Evolutionary conservation across 2,329 filamentous ascomycete genomes (phyloP).

Genomic region (Fusarium anthophilum): DNA sequence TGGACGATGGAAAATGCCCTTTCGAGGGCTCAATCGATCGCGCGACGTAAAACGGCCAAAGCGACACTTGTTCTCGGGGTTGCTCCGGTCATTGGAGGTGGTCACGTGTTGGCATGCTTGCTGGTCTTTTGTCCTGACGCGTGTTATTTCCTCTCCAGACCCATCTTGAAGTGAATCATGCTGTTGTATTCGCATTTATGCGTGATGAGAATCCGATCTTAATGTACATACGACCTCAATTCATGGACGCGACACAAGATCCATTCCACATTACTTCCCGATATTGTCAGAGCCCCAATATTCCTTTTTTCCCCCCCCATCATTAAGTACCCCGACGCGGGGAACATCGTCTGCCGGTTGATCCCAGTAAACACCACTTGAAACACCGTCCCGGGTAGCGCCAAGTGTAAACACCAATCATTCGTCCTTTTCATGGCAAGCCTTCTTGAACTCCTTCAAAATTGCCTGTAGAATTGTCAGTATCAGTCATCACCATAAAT

Average conservation of each 20-base stretch:
- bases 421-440: conserved; percentile 23
- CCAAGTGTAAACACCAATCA: not conserved
- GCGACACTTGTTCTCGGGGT: not conserved
- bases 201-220: not conserved
- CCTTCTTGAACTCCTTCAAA: conserved; percentile 36
- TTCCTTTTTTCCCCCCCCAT: not conserved
- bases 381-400: not conserved
- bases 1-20: not conserved
- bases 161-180: not conserved
- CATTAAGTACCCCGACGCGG: not conserved
- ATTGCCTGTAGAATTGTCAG: conserved; percentile 25
- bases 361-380: not conserved
- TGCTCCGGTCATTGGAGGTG: not conserved
- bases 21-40: not conserved
- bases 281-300: not conserved
- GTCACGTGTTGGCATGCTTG: not conserved
- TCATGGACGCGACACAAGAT: not conserved
- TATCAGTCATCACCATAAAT: not conserved
- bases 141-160: not conserved
- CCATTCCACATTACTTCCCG: not conserved
- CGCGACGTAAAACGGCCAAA: not conserved
- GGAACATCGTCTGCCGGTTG: not conserved
- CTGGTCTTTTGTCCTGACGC: not conserved
- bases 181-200: not conserved
- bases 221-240: not conserved